A percentile compares a stretch with the other conserved stretches of the same genome.
These are phyloP conservation scores for Dioscorea alata DNA, from an alignment of 106 monocot species.

Conservation along the genomic window DNA sequence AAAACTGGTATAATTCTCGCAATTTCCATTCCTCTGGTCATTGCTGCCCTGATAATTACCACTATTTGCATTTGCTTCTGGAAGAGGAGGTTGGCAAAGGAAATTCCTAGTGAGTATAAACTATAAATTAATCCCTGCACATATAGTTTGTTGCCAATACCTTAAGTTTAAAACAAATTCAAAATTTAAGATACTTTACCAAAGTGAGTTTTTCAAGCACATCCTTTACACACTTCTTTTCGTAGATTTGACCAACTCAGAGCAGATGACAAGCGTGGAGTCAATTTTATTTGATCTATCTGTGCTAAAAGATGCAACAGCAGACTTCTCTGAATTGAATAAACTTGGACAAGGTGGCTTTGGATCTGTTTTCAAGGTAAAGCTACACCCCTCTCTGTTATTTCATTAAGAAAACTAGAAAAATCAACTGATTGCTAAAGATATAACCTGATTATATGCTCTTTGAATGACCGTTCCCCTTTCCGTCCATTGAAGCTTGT, in stretches of 20 bases:
- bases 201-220: too few relatives aligned
- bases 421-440: too few relatives aligned
- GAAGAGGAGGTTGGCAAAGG: not conserved
- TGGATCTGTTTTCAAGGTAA: constrained; percentile 7
- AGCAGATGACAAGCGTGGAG: constrained; percentile 1
- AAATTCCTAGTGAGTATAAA: not conserved
- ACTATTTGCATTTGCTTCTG: not conserved
- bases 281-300: not conserved
- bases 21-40: not conserved
- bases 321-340: constrained; percentile 7
- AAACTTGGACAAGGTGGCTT: constrained; percentile 11
- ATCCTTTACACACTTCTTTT: too few relatives aligned
- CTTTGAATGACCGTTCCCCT: too few relatives aligned
- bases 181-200: not conserved
- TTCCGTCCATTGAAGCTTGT: not conserved
- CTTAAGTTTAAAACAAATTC: too few relatives aligned
- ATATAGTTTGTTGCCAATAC: too few relatives aligned
- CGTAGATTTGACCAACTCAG: not conserved
- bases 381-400: not conserved
- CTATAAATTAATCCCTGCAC: too few relatives aligned
- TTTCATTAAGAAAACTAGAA: too few relatives aligned
- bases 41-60: not conserved
- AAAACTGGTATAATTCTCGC: not conserved
- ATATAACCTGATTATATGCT: too few relatives aligned
- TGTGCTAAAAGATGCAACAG: constrained; percentile 2